These are phyloP conservation scores for Agrostemma githago DNA, from an alignment of 148 eudicot species.

Conservation along the genomic window DNA sequence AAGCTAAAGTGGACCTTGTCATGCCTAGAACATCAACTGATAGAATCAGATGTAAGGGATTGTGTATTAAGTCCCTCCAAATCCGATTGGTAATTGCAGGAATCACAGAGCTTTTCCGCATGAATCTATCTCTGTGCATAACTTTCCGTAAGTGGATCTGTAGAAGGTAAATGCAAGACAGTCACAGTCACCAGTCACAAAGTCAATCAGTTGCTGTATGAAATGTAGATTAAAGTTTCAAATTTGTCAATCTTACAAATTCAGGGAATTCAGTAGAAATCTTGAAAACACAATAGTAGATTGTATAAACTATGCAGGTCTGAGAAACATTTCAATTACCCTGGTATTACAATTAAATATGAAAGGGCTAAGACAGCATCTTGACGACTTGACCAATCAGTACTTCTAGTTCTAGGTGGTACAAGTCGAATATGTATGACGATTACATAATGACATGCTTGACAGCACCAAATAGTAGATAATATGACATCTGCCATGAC, in stretches of 20 bases:
- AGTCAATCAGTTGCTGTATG: not conserved
- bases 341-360: not conserved
- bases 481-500: not conserved
- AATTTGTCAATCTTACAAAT: not conserved
- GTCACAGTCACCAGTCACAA: slow-evolving; percentile 11
- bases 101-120: slow-evolving; percentile 87
- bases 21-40: slow-evolving; percentile 95
- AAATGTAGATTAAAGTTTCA: not conserved
- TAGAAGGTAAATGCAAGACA: slow-evolving; percentile 19
- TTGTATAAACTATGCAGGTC: not conserved
- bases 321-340: not conserved
- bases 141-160: slow-evolving; percentile 96
- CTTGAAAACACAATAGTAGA: not conserved
- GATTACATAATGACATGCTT: not conserved
- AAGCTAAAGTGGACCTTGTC: slow-evolving; percentile 96
- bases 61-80: slow-evolving; percentile 94
- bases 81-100: slow-evolving; percentile 85
- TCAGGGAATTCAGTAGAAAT: not conserved
- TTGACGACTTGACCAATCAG: not conserved
- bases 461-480: not conserved
- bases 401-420: not conserved
- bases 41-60: slow-evolving; percentile 86
- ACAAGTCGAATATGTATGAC: not conserved
- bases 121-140: slow-evolving; percentile 84
- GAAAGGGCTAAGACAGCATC: not conserved